Conservation (phyloP, 1,284 basidiomycete species). For the Cryptococcus hybrid region DNA sequence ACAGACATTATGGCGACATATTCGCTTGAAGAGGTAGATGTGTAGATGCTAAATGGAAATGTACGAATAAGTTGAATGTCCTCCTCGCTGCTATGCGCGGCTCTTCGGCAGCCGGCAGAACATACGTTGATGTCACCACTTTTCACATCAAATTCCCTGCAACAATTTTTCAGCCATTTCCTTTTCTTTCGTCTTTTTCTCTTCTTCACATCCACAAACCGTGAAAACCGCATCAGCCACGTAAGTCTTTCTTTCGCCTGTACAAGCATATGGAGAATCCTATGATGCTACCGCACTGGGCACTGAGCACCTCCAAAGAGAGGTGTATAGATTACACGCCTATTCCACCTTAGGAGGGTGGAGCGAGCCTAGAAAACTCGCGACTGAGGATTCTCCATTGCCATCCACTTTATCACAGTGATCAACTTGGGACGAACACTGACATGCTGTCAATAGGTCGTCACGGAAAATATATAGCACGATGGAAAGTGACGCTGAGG, state of each 20-base stretch:
- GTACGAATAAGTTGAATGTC: too few species aligned
- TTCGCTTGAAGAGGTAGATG: not conserved
- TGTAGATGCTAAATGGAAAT: not conserved
- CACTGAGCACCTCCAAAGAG: conserved; percentile 41
- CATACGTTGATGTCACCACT: too few species aligned
- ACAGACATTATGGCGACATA: conserved; percentile 6
- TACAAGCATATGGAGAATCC: conserved; percentile 3
- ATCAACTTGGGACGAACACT: not conserved
- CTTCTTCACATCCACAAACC: not conserved
- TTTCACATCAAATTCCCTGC: not conserved
- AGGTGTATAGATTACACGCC: conserved; percentile 43
- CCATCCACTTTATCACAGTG: not conserved
- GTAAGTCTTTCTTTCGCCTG: not conserved
- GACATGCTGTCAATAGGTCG: not conserved
- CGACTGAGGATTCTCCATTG: conserved; percentile 43
- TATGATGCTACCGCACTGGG: conserved; percentile 51
- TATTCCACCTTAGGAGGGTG: conserved; percentile 44
- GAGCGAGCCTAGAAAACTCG: conserved; percentile 55
- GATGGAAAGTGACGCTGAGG: conserved; percentile 24
- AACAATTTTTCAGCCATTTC: not conserved
- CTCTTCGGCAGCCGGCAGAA: too few species aligned
- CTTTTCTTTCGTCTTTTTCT: not conserved
- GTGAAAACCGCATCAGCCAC: not conserved
- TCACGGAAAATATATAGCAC: not conserved
- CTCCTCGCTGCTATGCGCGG: too few species aligned